Evolutionary conservation across 495 filamentous ascomycete species (phyloP).

Genomic region (Pyronema omphalodes): DNA sequence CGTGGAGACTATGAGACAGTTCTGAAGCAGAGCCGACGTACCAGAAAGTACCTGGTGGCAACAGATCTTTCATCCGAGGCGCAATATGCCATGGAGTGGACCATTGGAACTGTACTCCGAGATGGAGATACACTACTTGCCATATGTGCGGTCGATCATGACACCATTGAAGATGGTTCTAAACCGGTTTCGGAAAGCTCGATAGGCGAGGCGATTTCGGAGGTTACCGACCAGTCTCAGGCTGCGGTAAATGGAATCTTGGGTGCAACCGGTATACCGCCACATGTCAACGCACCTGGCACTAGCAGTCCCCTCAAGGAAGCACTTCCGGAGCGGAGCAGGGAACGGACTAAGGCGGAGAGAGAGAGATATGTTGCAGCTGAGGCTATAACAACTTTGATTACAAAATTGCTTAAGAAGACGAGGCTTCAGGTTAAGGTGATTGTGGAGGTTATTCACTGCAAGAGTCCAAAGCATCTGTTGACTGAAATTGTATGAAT

Average conservation of each 20-base stretch:
- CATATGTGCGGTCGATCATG: conserved; percentile 81
- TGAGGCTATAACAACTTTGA: conserved; percentile 56
- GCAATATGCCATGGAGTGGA: conserved; percentile 88
- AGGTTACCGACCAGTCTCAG: conserved; percentile 10
- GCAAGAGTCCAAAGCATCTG: conserved; percentile 81
- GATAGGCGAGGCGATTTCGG: conserved; percentile 14
- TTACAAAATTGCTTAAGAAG: conserved; percentile 68
- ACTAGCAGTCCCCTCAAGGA: conserved; percentile 19
- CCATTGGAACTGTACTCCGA: conserved; percentile 82
- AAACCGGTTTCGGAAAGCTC: conserved; percentile 21
- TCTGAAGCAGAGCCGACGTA: conserved; percentile 43
- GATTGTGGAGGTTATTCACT: conserved; percentile 90
- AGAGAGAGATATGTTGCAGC: conserved; percentile 59
- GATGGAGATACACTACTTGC: conserved; percentile 88
- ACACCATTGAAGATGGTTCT: conserved; percentile 35
- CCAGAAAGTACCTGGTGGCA: conserved; percentile 78
- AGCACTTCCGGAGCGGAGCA: conserved; percentile 11
- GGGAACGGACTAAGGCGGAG: conserved; percentile 39
- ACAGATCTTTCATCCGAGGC: conserved; percentile 88
- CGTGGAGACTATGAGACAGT: conserved; percentile 66
- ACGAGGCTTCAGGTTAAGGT: conserved; percentile 79
- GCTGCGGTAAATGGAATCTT: conserved; percentile 9
- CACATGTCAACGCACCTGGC: conserved; percentile 5
- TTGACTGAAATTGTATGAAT: conserved; percentile 55
- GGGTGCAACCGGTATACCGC: background rate